These are phyloP conservation scores for Lophiotrema nucula DNA, from an alignment of 495 filamentous ascomycete genomes.

Conservation along the genomic window DNA sequence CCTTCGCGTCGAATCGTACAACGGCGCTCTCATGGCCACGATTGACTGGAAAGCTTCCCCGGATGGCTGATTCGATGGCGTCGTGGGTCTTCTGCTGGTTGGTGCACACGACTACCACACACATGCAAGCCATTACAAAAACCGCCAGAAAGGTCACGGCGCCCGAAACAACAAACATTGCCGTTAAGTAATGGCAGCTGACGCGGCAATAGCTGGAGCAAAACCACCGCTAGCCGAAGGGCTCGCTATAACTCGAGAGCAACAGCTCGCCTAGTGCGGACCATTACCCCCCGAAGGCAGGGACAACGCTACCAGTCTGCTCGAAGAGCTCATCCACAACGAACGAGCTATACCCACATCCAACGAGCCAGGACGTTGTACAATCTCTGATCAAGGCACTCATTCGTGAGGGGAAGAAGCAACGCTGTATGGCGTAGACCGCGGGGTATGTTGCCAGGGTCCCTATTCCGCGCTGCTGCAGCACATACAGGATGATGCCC, in stretches of 20 bases:
- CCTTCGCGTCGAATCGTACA: neutral
- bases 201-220: slow-evolving; percentile 15
- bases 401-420: too few relatives aligned
- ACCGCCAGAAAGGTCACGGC: slow-evolving; percentile 11
- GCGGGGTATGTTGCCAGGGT: slow-evolving; percentile 25
- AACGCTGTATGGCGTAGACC: neutral
- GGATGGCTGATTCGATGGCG: slow-evolving; percentile 6
- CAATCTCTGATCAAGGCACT: too few relatives aligned
- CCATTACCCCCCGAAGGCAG: neutral
- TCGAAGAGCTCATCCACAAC: too few relatives aligned
- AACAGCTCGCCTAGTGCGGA: neutral
- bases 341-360: too few relatives aligned
- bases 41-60: neutral
- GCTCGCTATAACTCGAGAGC: neutral
- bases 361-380: too few relatives aligned
- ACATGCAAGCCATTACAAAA: slow-evolving; percentile 20
- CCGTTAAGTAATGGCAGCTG: slow-evolving; percentile 20
- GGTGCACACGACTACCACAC: slow-evolving; percentile 5
- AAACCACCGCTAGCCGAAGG: neutral
- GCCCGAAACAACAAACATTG: slow-evolving; percentile 16
- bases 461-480: slow-evolving; percentile 11
- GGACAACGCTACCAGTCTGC: too few relatives aligned
- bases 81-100: slow-evolving; percentile 10
- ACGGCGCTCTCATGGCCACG: too few relatives aligned
- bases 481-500: slow-evolving; percentile 20